Evolutionary conservation across 202 grass and related monocot species (phyloP), one percentile per base, ranked within the genome.

Genomic region (Schoenoplectus triqueter): DNA sequence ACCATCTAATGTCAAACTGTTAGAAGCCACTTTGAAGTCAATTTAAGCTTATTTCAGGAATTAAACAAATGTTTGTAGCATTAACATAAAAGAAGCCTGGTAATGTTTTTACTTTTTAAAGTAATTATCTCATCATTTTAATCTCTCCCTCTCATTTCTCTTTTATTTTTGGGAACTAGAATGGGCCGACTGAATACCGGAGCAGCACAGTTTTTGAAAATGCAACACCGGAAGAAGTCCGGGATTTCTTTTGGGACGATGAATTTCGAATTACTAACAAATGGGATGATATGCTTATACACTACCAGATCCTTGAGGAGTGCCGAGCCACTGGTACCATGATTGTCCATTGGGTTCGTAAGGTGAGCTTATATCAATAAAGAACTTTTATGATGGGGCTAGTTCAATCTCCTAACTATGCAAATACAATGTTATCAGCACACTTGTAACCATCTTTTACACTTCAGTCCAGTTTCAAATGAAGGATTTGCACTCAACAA

Each of bases 251-350:
- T 51, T 89, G 92, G 69, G 88, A 97, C 0, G 94, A 97, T 18
- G 89, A 94, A 66, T 97, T 97, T 86, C 89, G 94, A 45, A 87
- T 94, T 69, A 90, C 87, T 22, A 97, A 97, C 74, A 94, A 94
- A 85, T 97, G 94, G 94, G 94, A 94, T 46, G 94, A 97, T 73
- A 97, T 97, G 94, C 94, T 97, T 8, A 90, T 97, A 61, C 86
- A 90, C 65, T 87, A 94, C 64, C 82, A 94, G 41, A 94, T 87
- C 0, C 75, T 97, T 79, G 90, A 94, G 70, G 88, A 86, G 68
- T 97, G 91, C 62, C 83, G 86, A 6, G 89, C 59, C 76, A 97
- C 94, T 2, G 94, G 94, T 57, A 87, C 61, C 3, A 94, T 86
- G 91, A 85, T 92, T 82, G 94, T 97, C 56, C 91, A 97, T 85